Base-by-base conservation (phyloP, 2,329 filamentous ascomycete genomes). In the Sclerotinia sclerotiorum region DNA sequence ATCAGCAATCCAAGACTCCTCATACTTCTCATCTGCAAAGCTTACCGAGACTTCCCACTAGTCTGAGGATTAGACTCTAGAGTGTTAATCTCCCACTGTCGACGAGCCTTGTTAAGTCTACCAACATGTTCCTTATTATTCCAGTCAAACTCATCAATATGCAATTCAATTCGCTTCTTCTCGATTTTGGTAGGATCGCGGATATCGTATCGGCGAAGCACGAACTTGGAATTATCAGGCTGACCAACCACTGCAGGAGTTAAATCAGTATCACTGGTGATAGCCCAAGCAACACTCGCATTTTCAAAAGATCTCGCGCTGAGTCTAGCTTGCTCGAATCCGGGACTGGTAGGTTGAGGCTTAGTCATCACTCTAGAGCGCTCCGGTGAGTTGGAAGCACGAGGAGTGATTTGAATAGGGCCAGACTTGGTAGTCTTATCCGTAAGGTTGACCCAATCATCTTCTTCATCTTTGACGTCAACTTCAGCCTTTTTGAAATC, bases 401-500 rank as follows among this genome's bases (percentile, higher is more conserved):
- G 27, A 11, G 27, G 21, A 3, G 58, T 49, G 13, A 62, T 49
- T 1, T 35, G 44, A 0, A 62, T n/a, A 5, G 58, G 58, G 6
- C 58, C 44, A 2, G 58, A 51, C 5, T 51, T 62, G 21, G n/a
- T 29, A 13, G 29, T 51, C 46, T 39, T 51, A 21, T 62, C 60
- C 13, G 32, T 51, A 17, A 62, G n/a, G 5, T 62, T 62, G 1
- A 62, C 46, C 60, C 60, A 62, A n/a, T 39, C 60, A 27, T 62
- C 60, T 2, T 62, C 60, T 13, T 49, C 60, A 2, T 35, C 29
- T 0, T 51, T 2, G 1, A 32, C n/a, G 0, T 62, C 60, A 3
- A 62, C 60, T 4, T 62, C 60, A 2, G 46, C 46, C 2, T 51
- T 51, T 2, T 51, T 51, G 46, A 62, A 62, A 2, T 62, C 32